Base-by-base conservation (phyloP, 1,284 basidiomycete genomes). In the Apiotrichum mycotoxinovorans region DNA sequence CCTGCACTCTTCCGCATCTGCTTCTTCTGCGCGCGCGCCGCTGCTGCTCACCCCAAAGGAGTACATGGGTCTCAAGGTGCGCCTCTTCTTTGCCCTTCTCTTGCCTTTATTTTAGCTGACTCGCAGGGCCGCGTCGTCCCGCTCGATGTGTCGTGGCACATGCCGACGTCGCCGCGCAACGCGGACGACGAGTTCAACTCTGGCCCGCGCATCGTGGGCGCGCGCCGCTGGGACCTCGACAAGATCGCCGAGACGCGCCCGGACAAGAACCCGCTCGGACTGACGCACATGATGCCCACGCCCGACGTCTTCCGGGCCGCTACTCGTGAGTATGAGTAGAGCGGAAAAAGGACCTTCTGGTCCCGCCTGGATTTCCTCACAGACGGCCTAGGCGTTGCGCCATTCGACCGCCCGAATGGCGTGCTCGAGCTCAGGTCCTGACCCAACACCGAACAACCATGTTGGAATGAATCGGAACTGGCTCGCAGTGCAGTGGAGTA, bases 231-330 rank as follows among this genome's bases (percentile, higher is more conserved):
- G 67, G 87, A 96, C 73, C 81, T 97, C 37, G 94, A 95, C 74
- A 81, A 84, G 49, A 71, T 81, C 17, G 79, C 81, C 23, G 70
- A 73, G 45, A 58, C 60, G 58, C 61, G 64, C 17, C 82, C 58
- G 71, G 82, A 11, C 82, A 87, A 69, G 80, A 85, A 68, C 63
- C 73, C 72, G 10, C 80, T 92, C 5, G 87, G 87, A 15, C 79
- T 98, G 20, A 88, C 88, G 67, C 94, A 98, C 78, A 98, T 98
- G 93, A 87, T 98, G 83, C 95, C 95, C 4, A 77, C 80, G 20
- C 79, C 79, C 30, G 80, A 83, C 41, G 77, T 79, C n/a, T 98
- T 98, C 75, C 86, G 87, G 18, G 78, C 83, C 55, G 87, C 89
- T 11, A 91, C 88, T 68, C 84, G 90, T 91, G 77, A 64, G 85